Evolutionary conservation across 345 rosid species (phyloP), one percentile per base, ranked within the genome.

Genomic region (Cardamine occulta): DNA sequence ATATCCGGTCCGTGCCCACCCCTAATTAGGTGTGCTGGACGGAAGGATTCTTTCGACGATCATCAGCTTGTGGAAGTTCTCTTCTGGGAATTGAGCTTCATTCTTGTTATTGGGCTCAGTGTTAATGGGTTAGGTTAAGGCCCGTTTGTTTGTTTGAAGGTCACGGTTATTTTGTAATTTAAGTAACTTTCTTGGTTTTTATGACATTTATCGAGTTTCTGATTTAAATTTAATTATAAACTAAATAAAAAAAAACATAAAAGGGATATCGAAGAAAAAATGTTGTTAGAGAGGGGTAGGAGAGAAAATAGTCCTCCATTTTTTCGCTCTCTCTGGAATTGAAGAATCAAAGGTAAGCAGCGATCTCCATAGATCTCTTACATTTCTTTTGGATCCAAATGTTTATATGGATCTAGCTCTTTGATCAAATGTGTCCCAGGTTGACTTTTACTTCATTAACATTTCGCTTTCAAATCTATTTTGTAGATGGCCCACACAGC

Each of bases 401-500:
- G 34, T 34, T 18, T 31, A 21, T 7, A 53, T 57, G 32, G 59
- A 74, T 74, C 72, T 74, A 35, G 2, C 55, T 62, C 61, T 13
- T 13, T 34, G 37, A 47, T 12, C 29, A 61, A 21, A 28, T 18
- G 19, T 48, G 26, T 65, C 19, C 73, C 19, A 40, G 29, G 73
- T 52, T 68, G 70, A 45, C 44, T 45, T 34, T 63, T 9, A n/a
- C 69, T 32, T 54, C 17, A 37, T 56, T 21, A 2, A 63, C 51
- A 29, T 18, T 56, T 55, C 35, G n/a, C 35, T 31, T 57, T 65
- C 47, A 29, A 53, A 17, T 5, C 39, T 52, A 29, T 77, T 70
- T 47, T 72, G 49, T 51, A 78, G 77, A 72, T 90, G 96, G 93
- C 93, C 57, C 87, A 87, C 31, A 74, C 78, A 31, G 63, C 87